Evolutionary conservation across 1,284 basidiomycete species (phyloP).

Genomic region (Pterulicium gracile): DNA sequence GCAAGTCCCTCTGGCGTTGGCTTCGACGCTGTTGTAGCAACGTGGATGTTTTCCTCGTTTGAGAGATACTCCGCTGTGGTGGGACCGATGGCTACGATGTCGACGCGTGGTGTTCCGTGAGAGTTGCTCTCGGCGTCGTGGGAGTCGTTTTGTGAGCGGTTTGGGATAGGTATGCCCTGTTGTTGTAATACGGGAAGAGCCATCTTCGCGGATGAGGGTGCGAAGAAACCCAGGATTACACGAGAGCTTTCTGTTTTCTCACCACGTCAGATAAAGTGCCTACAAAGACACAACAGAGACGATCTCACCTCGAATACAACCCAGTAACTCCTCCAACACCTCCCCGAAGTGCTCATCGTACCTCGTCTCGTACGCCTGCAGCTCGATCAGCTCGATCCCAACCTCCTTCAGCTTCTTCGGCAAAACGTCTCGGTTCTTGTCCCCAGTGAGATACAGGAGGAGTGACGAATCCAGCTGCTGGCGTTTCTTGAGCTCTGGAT

Average conservation of each 20-base stretch:
- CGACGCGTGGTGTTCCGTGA: too few species aligned
- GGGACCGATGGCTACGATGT: slow-evolving; percentile 54
- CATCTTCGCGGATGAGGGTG: slow-evolving; percentile 58
- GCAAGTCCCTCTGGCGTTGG: slow-evolving; percentile 45
- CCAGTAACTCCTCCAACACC: slow-evolving; percentile 29
- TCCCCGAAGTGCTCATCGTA: slow-evolving; percentile 40
- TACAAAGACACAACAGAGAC: too few species aligned
- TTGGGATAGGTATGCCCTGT: too few species aligned
- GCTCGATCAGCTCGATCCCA: slow-evolving; percentile 30
- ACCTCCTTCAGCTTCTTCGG: slow-evolving; percentile 35
- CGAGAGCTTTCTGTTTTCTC: too few species aligned
- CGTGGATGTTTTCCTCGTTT: slow-evolving; percentile 32
- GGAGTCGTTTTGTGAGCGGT: too few species aligned
- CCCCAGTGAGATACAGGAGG: slow-evolving; percentile 69
- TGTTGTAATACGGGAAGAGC: slow-evolving; percentile 43
- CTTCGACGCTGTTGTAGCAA: slow-evolving; percentile 42
- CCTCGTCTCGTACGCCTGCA: slow-evolving; percentile 61
- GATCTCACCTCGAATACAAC: too few species aligned
- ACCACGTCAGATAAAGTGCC: too few species aligned
- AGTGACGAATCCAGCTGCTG: too few species aligned
- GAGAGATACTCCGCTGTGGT: slow-evolving; percentile 47
- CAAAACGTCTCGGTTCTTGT: slow-evolving; percentile 70
- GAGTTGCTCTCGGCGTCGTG: too few species aligned
- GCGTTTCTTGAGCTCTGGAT: slow-evolving; percentile 18
- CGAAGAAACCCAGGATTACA: slow-evolving; percentile 71